Evolutionary conservation across 495 filamentous ascomycete genomes (phyloP).

Genomic region (Hypoxylon trugodes): DNA sequence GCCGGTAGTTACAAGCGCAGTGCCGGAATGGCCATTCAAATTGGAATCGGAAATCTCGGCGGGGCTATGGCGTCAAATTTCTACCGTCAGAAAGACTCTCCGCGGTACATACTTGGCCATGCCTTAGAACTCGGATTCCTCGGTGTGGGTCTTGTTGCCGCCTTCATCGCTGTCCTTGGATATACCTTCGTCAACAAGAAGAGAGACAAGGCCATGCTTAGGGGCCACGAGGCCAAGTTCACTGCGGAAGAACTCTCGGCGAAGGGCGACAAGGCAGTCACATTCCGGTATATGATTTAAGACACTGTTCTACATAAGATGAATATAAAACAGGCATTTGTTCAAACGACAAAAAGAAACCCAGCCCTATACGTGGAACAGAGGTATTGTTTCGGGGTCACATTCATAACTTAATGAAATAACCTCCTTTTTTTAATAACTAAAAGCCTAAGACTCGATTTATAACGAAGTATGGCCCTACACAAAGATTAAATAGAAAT

Average conservation of each 20-base stretch:
- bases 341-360: too few relatives aligned
- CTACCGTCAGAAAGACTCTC: constrained; percentile 70
- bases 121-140: constrained; percentile 74
- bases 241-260: constrained; percentile 63
- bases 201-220: constrained; percentile 56
- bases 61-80: constrained; percentile 82
- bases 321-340: not conserved
- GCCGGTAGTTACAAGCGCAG: constrained; percentile 75
- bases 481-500: too few relatives aligned
- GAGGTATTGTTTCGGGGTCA: too few relatives aligned
- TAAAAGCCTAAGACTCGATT: too few relatives aligned
- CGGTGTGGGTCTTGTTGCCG: constrained; percentile 65
- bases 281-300: constrained; percentile 67
- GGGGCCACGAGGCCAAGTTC: constrained; percentile 56
- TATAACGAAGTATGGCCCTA: too few relatives aligned
- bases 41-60: constrained; percentile 76
- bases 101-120: constrained; percentile 74
- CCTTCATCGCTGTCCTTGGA: constrained; percentile 60
- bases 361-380: too few relatives aligned
- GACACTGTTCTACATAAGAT: not conserved
- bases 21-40: constrained; percentile 78
- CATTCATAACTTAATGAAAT: too few relatives aligned
- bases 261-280: constrained; percentile 69
- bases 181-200: constrained; percentile 69
- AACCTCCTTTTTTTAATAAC: too few relatives aligned